phyloP scores from a whole-genome alignment of 2,329 filamentous ascomycete genomes.

The Xylariaceae sp. region DNA sequence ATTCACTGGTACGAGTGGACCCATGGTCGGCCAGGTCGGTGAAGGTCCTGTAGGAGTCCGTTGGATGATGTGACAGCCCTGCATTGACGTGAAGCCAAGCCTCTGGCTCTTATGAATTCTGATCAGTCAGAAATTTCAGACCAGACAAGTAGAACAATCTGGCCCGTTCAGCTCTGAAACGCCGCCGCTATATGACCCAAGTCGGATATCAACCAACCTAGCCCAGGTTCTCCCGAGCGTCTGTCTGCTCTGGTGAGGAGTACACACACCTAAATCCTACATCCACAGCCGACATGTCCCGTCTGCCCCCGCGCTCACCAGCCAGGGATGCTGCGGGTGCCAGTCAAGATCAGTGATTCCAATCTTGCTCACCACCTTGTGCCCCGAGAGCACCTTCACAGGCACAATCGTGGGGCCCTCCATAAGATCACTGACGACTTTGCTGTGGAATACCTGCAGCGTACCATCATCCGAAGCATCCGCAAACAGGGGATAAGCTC shows the following conservation, averaged over 20 bases:
- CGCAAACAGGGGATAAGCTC: conserved; percentile 73
- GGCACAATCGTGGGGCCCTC: conserved; percentile 96
- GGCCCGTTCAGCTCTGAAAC: too few relatives aligned
- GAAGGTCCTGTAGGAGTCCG: too few relatives aligned
- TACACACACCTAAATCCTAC: conserved; percentile 28
- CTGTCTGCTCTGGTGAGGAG: conserved; percentile 4
- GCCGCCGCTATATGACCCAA: conserved; percentile 14
- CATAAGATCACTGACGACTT: conserved; percentile 89
- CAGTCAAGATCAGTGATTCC: conserved; percentile 93
- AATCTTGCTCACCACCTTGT: conserved; percentile 76
- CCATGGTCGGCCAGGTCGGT: too few relatives aligned
- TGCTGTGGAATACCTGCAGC: conserved; percentile 93
- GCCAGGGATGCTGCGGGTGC: conserved; percentile 93
- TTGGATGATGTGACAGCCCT: too few relatives aligned
- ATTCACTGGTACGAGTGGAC: too few relatives aligned
- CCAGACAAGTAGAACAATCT: too few relatives aligned
- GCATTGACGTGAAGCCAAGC: too few relatives aligned
- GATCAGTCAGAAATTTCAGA: too few relatives aligned
- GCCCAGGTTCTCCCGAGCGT: conserved; percentile 4
- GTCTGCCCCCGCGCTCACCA: conserved; percentile 88
- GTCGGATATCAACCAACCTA: not conserved
- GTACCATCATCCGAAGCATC: conserved; percentile 93
- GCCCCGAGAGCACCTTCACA: conserved; percentile 85
- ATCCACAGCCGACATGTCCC: conserved; percentile 89
- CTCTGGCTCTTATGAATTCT: too few relatives aligned